Conservation (phyloP, 108 stramenopile species). For the Nitzschia putrida region DNA sequence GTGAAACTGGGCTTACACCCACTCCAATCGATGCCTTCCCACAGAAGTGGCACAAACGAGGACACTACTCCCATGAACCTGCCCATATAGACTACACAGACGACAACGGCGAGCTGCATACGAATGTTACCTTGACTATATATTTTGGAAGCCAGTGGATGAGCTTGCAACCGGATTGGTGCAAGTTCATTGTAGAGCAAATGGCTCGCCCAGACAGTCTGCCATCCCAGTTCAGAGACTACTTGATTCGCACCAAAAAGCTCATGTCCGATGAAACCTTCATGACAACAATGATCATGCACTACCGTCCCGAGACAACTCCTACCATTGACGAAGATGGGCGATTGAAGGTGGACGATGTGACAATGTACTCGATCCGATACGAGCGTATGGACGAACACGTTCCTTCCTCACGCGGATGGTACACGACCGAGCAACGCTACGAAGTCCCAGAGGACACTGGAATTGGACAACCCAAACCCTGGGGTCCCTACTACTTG, state of each 20-base stretch:
- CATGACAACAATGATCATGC: constrained; percentile 80
- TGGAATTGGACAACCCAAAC: constrained; percentile 47
- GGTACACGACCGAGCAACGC: constrained; percentile 45
- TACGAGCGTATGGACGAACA: constrained; percentile 93
- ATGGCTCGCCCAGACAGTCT: constrained; percentile 64
- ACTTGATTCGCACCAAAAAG: constrained; percentile 53
- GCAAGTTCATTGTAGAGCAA: constrained; percentile 54
- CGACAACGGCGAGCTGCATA: constrained; percentile 38
- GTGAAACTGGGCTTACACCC: constrained; percentile 80
- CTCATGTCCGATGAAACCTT: constrained; percentile 90
- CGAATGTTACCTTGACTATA: constrained; percentile 36
- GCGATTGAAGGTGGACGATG: constrained; percentile 26
- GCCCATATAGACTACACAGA: constrained; percentile 53
- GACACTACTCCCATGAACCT: constrained; percentile 64
- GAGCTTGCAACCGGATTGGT: constrained; percentile 71
- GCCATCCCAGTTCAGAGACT: constrained; percentile 54
- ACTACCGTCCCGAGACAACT: constrained; percentile 56
- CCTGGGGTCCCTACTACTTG: constrained; percentile 91
- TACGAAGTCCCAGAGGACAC: constrained; percentile 64
- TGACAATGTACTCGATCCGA: constrained; percentile 59
- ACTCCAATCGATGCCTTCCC: constrained; percentile 75
- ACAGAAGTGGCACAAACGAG: constrained; percentile 80
- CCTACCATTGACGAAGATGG: constrained; percentile 44
- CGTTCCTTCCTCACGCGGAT: constrained; percentile 63
- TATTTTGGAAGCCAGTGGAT: constrained; percentile 93